Evolutionary conservation across 1,284 basidiomycete species (phyloP).

Genomic region (Pulveroboletus sp.): DNA sequence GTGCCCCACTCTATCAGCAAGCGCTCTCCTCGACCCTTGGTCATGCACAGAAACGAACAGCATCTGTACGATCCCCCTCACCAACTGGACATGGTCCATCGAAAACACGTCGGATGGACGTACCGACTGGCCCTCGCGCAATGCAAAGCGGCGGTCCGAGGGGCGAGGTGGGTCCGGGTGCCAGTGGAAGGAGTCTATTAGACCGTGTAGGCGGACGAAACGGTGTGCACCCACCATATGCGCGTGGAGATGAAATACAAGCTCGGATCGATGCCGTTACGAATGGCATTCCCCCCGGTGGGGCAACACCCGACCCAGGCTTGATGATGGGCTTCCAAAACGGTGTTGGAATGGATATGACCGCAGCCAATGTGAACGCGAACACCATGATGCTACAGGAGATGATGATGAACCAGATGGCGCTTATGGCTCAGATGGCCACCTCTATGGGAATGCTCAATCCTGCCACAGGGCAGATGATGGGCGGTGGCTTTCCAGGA

Average conservation of each 20-base stretch:
- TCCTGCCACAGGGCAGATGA: slow-evolving; percentile 53
- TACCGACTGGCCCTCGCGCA: slow-evolving; percentile 78
- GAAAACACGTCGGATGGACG: slow-evolving; percentile 68
- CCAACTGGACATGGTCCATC: slow-evolving; percentile 58
- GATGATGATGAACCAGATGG: slow-evolving; percentile 86
- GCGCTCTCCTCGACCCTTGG: slow-evolving; percentile 67
- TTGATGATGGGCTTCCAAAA: slow-evolving; percentile 62
- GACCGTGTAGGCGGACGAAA: slow-evolving; percentile 69
- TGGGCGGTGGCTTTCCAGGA: slow-evolving; percentile 50
- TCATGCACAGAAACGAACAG: slow-evolving; percentile 64
- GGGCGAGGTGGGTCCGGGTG: slow-evolving; percentile 16
- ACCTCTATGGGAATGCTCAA: slow-evolving; percentile 72
- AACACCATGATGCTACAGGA: slow-evolving; percentile 77
- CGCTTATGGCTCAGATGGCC: slow-evolving; percentile 81
- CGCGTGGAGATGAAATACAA: slow-evolving; percentile 68
- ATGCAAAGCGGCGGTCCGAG: slow-evolving; percentile 60
- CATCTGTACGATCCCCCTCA: slow-evolving; percentile 74
- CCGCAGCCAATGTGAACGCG: slow-evolving; percentile 43
- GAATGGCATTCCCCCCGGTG: slow-evolving; percentile 44
- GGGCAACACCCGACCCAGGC: slow-evolving; percentile 47
- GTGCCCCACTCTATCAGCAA: slow-evolving; percentile 61
- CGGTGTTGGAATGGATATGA: slow-evolving; percentile 60
- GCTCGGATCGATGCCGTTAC: slow-evolving; percentile 78
- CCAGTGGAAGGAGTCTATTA: slow-evolving; percentile 59
- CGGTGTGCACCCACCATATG: slow-evolving; percentile 19